Conservation (phyloP, 73 alveolate genomes). For the Paramecium octaurelia region DNA sequence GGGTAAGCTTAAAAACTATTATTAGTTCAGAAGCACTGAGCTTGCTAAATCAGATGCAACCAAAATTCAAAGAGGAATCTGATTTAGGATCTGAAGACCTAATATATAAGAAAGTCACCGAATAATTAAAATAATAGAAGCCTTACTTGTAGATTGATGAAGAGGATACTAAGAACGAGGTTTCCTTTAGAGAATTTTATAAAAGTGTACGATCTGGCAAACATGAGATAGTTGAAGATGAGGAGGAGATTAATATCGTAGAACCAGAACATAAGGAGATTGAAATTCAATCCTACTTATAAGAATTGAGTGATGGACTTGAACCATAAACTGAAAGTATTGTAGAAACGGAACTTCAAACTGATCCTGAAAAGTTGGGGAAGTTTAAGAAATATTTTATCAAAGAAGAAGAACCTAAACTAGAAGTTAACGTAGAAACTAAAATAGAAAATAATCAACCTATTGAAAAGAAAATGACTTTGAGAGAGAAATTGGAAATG, state of each 20-base stretch:
- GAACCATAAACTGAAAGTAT: not conserved
- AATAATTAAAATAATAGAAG: not conserved
- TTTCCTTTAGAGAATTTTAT: not conserved
- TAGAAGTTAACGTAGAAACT: not conserved
- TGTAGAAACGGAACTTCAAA: not conserved
- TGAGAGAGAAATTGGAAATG: not conserved
- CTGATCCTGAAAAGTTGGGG: not conserved
- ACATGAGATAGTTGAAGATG: not conserved
- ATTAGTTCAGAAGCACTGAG: not conserved
- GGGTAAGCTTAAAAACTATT: not conserved
- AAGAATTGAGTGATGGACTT: conserved; percentile 5
- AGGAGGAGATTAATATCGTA: not conserved
- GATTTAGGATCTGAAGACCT: not conserved
- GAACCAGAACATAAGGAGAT: not conserved
- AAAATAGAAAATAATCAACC: not conserved
- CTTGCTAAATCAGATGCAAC: not conserved
- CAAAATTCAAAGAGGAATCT: not conserved
- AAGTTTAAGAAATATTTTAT: not conserved
- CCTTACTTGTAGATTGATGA: not conserved
- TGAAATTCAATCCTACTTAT: not conserved
- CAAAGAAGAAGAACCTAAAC: not conserved
- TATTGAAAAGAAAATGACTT: not conserved
- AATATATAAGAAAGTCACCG: not conserved
- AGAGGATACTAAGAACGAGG: not conserved
- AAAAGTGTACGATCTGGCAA: not conserved